Evolutionary conservation across 345 rosid species (phyloP).

Genomic region (Pugionium dolabratum): DNA sequence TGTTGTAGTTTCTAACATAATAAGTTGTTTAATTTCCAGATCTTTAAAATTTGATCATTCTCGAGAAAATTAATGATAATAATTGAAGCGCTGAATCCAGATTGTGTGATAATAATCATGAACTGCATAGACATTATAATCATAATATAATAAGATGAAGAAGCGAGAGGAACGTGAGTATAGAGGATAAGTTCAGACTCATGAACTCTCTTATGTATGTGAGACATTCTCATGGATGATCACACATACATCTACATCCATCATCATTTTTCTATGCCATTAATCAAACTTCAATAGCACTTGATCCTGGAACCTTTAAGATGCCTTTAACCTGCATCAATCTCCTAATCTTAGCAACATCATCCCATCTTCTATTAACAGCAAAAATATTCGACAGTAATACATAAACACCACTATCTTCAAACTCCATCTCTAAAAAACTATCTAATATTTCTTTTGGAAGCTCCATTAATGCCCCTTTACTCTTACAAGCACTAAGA

Average conservation of each 20-base stretch:
- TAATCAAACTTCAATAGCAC: slow-evolving; percentile 28
- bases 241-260: slow-evolving; percentile 18
- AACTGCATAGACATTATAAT: not conserved
- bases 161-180: slow-evolving; percentile 39
- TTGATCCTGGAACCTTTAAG: slow-evolving; percentile 42
- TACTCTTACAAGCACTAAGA: slow-evolving; percentile 51
- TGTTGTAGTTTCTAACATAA: slow-evolving; percentile 19
- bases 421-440: slow-evolving; percentile 41
- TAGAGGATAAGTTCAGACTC: slow-evolving; percentile 39
- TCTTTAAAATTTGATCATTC: not conserved
- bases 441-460: slow-evolving; percentile 38
- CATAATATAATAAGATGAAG: slow-evolving; percentile 20
- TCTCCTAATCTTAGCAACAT: slow-evolving; percentile 44
- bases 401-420: slow-evolving; percentile 50
- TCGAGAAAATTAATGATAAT: not conserved
- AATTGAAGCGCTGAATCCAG: not conserved
- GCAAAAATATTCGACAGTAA: slow-evolving; percentile 48
- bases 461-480: slow-evolving; percentile 36
- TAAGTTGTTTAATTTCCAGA: slow-evolving; percentile 12
- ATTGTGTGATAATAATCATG: slow-evolving; percentile 8
- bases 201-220: slow-evolving; percentile 32
- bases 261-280: slow-evolving; percentile 19
- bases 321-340: slow-evolving; percentile 48
- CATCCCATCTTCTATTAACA: slow-evolving; percentile 48
- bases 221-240: slow-evolving; percentile 23